phyloP scores from a whole-genome alignment of 1,284 basidiomycete species.

The Austropuccinia psidii region DNA sequence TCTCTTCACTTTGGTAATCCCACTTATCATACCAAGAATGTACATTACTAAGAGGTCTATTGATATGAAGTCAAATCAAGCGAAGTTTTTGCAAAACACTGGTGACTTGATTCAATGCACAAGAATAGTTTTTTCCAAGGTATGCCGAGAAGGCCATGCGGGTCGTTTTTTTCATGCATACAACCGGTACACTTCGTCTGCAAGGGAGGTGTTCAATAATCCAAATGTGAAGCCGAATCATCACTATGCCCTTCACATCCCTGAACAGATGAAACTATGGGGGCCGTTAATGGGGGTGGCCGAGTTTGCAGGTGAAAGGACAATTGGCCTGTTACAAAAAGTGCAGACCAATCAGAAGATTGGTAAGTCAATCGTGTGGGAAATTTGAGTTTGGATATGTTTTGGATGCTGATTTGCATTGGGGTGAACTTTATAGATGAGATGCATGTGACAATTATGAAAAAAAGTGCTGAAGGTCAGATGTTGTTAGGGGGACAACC shows the following conservation, averaged over 20 bases:
- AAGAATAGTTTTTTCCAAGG: neutral
- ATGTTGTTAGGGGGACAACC: too few species aligned
- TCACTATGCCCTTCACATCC: constrained; percentile 4
- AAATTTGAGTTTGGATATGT: neutral
- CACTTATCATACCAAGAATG: neutral
- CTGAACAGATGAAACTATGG: neutral
- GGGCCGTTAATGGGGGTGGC: neutral
- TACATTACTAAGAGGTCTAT: neutral
- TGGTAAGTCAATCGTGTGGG: constrained; percentile 17
- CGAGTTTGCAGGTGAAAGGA: neutral
- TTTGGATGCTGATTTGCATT: neutral
- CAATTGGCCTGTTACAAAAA: constrained; percentile 8
- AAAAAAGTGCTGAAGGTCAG: too few species aligned
- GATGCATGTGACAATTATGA: too few species aligned
- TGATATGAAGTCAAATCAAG: neutral
- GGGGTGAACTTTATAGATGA: neutral
- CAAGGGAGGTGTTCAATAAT: neutral
- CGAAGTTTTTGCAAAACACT: neutral
- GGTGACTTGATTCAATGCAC: neutral
- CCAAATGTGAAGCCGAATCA: neutral
- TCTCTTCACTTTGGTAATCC: constrained; percentile 13
- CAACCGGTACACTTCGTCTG: neutral
- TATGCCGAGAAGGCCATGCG: neutral
- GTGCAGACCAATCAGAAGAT: constrained; percentile 1
- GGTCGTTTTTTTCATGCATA: neutral